These are phyloP conservation scores for Neurospora sp. DNA, from an alignment of 495 filamentous ascomycete species.

Conservation along the genomic window DNA sequence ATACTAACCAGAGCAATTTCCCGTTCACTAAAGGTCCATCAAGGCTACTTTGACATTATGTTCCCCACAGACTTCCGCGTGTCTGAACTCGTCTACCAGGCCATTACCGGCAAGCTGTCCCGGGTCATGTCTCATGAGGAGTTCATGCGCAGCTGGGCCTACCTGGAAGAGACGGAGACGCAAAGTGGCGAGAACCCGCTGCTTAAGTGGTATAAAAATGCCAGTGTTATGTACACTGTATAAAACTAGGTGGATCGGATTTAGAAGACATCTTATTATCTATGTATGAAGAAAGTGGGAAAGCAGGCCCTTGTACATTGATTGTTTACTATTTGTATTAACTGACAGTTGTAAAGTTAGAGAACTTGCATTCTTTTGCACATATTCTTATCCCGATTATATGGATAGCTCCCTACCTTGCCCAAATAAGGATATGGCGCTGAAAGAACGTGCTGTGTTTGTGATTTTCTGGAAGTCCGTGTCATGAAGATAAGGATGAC, in stretches of 20 bases:
- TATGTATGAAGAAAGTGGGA: background rate
- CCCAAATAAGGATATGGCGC: background rate
- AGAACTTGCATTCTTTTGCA: background rate
- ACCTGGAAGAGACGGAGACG: slow-evolving; percentile 81
- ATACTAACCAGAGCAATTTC: background rate
- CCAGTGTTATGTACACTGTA: slow-evolving; percentile 79
- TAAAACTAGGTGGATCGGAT: slow-evolving; percentile 6
- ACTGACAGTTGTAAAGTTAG: background rate
- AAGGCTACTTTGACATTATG: slow-evolving; percentile 98
- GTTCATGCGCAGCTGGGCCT: slow-evolving; percentile 81
- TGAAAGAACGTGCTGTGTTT: background rate
- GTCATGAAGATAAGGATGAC: background rate
- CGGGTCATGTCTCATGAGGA: slow-evolving; percentile 79
- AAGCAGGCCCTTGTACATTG: background rate
- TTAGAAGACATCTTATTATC: background rate
- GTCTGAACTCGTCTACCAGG: slow-evolving; percentile 80
- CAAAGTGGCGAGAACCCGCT: slow-evolving; percentile 86
- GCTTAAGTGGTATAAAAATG: slow-evolving; percentile 89
- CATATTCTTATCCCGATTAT: background rate
- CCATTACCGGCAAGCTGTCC: slow-evolving; percentile 83
- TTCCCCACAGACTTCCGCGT: slow-evolving; percentile 92
- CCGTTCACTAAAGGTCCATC: slow-evolving; percentile 58
- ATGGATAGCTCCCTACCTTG: background rate
- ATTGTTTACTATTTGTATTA: background rate
- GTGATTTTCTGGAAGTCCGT: background rate